Conservation (phyloP, 2,329 filamentous ascomycete species). For the Apiospora aurea region DNA sequence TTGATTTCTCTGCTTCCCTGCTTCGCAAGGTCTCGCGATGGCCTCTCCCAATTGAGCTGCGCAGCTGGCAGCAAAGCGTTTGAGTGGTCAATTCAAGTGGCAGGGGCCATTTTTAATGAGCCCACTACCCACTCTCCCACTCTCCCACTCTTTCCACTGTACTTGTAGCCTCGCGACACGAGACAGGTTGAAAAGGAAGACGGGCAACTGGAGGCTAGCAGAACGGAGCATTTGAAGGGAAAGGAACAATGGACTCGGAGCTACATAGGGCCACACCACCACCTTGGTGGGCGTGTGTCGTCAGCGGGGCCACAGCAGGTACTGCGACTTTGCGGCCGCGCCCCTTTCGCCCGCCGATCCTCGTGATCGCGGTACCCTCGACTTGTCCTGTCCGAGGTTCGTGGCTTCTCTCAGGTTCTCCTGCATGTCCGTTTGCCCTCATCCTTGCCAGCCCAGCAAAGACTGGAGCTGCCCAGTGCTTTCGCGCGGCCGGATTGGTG, state of each 20-base stretch:
- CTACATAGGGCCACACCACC: background rate
- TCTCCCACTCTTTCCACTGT: background rate
- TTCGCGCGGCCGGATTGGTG: background rate
- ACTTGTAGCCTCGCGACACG: conserved; percentile 17
- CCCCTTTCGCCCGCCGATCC: background rate
- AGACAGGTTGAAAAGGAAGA: conserved; percentile 16
- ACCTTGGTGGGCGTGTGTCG: background rate
- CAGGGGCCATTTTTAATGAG: background rate
- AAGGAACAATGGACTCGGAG: background rate
- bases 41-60: background rate
- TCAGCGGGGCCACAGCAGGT: background rate
- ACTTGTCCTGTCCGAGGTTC: background rate
- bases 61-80: background rate
- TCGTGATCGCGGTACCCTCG: background rate
- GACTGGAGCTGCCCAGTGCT: background rate
- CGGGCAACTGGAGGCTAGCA: background rate
- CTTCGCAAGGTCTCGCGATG: background rate
- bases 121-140: background rate
- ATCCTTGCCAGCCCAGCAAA: background rate
- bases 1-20: background rate
- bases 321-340: background rate
- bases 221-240: background rate
- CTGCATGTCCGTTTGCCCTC: background rate
- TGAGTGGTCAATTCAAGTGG: background rate
- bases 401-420: conserved; percentile 1